Conservation (phyloP, 352 stramenopile species). For the Hyphochytrium catenoides region DNA sequence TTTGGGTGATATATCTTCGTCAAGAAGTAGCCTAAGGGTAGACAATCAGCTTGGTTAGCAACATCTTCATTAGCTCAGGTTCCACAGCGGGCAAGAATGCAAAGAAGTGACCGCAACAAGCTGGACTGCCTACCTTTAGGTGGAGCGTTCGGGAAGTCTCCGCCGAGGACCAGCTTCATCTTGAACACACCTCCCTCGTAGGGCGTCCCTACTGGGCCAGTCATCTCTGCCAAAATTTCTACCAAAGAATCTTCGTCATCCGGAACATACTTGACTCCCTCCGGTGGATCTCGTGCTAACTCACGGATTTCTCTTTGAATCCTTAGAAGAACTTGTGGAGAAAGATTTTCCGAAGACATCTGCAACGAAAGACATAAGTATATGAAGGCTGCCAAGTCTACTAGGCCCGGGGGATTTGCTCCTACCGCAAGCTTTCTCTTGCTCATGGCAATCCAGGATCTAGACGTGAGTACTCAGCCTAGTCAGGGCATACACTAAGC, state of each 20-base stretch:
- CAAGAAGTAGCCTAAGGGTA: slow-evolving; percentile 71
- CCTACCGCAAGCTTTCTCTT: too few relatives aligned
- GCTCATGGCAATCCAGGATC: too few relatives aligned
- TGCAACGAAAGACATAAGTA: too few relatives aligned
- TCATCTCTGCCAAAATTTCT: slow-evolving; percentile 85
- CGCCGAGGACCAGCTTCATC: slow-evolving; percentile 79
- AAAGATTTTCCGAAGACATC: slow-evolving; percentile 67
- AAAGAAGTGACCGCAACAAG: background rate
- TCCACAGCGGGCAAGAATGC: background rate
- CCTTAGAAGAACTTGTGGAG: slow-evolving; percentile 69
- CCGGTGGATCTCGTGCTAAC: slow-evolving; percentile 60
- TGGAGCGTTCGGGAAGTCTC: slow-evolving; percentile 51
- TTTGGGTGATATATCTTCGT: slow-evolving; percentile 99
- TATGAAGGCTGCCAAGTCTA: too few relatives aligned
- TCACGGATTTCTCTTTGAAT: slow-evolving; percentile 74
- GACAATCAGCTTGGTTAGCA: too few relatives aligned
- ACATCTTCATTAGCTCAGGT: too few relatives aligned
- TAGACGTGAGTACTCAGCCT: too few relatives aligned
- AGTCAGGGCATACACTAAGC: too few relatives aligned
- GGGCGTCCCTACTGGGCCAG: slow-evolving; percentile 85
- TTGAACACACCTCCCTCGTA: slow-evolving; percentile 89
- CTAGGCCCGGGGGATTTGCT: too few relatives aligned
- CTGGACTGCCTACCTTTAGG: slow-evolving; percentile 19
- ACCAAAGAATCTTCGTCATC: slow-evolving; percentile 67
- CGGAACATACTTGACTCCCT: slow-evolving; percentile 74